Percentiles rank a stretch among this genome's conserved stretches.
phyloP scores from a whole-genome alignment of 1,284 basidiomycete species.

The Trametes pubescens region DNA sequence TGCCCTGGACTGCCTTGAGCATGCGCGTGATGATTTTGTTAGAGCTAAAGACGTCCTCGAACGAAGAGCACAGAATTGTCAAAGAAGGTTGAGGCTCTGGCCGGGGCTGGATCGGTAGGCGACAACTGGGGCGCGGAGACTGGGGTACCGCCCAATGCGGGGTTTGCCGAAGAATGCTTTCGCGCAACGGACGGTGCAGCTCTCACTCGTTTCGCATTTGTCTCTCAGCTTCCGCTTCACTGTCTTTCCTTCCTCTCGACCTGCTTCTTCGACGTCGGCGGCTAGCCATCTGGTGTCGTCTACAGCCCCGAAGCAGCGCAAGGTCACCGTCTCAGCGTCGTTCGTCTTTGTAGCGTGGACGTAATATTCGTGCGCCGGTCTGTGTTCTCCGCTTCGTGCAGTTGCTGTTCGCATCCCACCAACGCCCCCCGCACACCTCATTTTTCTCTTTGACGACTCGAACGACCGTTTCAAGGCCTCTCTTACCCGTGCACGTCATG shows the following conservation, averaged over 20 bases:
- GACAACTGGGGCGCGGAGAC: slow-evolving; percentile 9
- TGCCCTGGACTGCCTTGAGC: slow-evolving; percentile 1
- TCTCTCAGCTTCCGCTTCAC: slow-evolving; percentile 20
- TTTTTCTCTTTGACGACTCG: slow-evolving; percentile 18
- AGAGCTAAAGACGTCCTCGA: not conserved
- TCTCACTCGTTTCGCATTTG: slow-evolving; percentile 13
- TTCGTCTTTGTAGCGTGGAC: slow-evolving; percentile 24
- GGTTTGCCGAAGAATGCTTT: slow-evolving; percentile 25
- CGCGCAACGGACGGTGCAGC: not conserved
- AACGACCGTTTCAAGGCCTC: not conserved
- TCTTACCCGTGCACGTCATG: slow-evolving; percentile 30
- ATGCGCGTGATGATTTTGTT: not conserved
- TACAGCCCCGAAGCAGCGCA: slow-evolving; percentile 8
- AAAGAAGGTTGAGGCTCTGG: slow-evolving; percentile 6
- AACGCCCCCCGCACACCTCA: slow-evolving; percentile 21
- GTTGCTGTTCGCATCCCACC: slow-evolving; percentile 25
- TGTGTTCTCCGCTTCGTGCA: slow-evolving; percentile 30
- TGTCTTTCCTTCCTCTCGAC: slow-evolving; percentile 18
- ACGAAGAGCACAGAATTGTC: not conserved
- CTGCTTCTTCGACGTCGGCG: slow-evolving; percentile 11
- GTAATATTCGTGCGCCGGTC: slow-evolving; percentile 29
- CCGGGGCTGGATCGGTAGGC: not conserved
- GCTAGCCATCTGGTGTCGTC: slow-evolving; percentile 6
- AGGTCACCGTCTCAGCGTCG: not conserved
- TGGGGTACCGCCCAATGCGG: slow-evolving; percentile 19